phyloP scores from a whole-genome alignment of 139 green algal species.

The Volvox reticuliferus region DNA sequence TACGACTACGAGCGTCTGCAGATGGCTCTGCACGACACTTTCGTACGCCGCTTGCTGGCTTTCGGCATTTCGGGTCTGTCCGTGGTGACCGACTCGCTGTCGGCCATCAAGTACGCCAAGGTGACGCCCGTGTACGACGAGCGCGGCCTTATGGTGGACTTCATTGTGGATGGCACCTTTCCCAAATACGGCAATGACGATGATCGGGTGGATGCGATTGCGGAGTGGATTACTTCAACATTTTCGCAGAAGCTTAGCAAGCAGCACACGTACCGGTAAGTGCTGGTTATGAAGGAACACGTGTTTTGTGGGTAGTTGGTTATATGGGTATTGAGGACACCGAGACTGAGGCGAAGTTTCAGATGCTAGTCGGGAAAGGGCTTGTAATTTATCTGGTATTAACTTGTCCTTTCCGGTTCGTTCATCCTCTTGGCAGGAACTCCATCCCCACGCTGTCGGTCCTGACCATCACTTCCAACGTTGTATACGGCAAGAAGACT shows the following conservation, averaged over 20 bases:
- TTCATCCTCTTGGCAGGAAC: conserved; percentile 22
- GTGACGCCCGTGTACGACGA: conserved; percentile 70
- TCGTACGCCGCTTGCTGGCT: conserved; percentile 74
- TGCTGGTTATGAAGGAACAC: no score
- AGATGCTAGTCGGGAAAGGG: no score
- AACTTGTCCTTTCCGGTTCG: neutral
- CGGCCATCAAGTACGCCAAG: conserved; percentile 83
- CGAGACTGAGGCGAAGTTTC: neutral
- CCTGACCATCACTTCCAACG: conserved; percentile 87
- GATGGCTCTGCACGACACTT: conserved; percentile 86
- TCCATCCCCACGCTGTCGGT: conserved; percentile 78
- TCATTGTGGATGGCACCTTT: conserved; percentile 64
- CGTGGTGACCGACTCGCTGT: conserved; percentile 80
- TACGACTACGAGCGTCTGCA: conserved; percentile 83
- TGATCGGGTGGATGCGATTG: conserved; percentile 73
- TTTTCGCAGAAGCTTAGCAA: conserved; percentile 69
- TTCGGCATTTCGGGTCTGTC: conserved; percentile 81
- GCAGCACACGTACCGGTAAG: conserved; percentile 74
- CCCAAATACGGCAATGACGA: conserved; percentile 88
- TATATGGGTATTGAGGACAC: neutral
- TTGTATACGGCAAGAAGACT: conserved; percentile 77
- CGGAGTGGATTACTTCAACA: conserved; percentile 62
- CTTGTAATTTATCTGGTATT: neutral
- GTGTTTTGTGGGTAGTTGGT: no score
- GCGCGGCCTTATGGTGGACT: conserved; percentile 67